Percentiles rank a stretch among this genome's conserved stretches.
Conservation (phyloP, 768 basidiomycete species). For the Cantharellus cinnabarinus region DNA sequence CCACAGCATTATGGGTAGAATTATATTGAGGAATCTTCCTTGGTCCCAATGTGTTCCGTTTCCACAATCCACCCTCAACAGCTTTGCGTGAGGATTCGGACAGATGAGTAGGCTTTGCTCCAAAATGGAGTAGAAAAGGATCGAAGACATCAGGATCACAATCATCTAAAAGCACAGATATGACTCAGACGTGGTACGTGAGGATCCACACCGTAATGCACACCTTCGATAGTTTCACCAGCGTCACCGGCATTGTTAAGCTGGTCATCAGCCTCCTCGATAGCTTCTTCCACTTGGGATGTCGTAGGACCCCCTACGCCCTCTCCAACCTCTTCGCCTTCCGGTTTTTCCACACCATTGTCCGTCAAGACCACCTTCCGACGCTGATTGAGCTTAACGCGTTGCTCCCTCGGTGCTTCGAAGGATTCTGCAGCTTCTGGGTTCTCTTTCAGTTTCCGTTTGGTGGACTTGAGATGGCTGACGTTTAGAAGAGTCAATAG, state of each 20-base stretch:
- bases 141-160: background rate
- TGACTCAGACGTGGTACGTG: background rate
- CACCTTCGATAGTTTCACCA: background rate
- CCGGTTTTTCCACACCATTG: conserved; percentile 5
- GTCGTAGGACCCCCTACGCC: background rate
- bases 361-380: conserved; percentile 4
- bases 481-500: conserved; percentile 80
- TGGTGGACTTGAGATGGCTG: conserved; percentile 47
- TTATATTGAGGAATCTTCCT: too few species aligned
- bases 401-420: conserved; percentile 15
- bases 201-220: too few species aligned
- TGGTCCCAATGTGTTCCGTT: conserved; percentile 17
- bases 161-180: background rate
- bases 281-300: conserved; percentile 3
- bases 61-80: conserved; percentile 27
- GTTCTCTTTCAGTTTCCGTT: background rate
- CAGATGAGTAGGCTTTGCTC: background rate
- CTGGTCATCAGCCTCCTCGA: background rate
- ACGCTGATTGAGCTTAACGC: conserved; percentile 34
- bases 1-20: too few species aligned
- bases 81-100: conserved; percentile 3
- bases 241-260: background rate
- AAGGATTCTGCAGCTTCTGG: conserved; percentile 16
- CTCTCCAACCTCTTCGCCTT: conserved; percentile 25
- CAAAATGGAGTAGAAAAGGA: background rate